phyloP scores from a whole-genome alignment of 2,329 filamentous ascomycete species.

The Talaromyces sp. region DNA sequence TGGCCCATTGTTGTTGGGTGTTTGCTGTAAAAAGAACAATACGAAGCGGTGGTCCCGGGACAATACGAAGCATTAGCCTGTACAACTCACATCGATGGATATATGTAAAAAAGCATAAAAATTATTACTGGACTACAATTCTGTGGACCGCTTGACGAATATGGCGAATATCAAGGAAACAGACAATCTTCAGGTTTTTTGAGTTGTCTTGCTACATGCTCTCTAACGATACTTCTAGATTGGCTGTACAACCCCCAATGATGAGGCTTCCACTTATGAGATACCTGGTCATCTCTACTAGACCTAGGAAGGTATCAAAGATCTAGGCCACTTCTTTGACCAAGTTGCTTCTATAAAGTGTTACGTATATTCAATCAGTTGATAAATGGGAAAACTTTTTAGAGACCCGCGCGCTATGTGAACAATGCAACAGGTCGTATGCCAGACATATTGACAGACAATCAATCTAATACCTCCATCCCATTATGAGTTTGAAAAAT shows the following conservation, averaged over 20 bases:
- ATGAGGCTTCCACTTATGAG: background rate
- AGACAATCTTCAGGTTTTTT: background rate
- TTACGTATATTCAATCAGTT: background rate
- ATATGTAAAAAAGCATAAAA: background rate
- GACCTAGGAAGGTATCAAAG: too few species aligned
- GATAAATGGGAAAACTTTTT: background rate
- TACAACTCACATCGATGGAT: background rate
- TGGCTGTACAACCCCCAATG: background rate
- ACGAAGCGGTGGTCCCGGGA: background rate
- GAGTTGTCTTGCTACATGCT: background rate
- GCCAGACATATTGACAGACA: background rate
- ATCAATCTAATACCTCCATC: background rate
- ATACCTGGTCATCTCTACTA: background rate
- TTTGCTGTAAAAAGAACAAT: slow-evolving; percentile 12
- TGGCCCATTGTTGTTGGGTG: background rate
- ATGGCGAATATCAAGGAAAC: background rate
- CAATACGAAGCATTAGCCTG: slow-evolving; percentile 10
- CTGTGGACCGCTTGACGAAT: background rate
- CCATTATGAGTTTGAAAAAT: too few species aligned
- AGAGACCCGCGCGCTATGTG: too few species aligned
- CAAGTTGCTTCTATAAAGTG: background rate
- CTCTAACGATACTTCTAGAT: background rate
- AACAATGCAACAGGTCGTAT: background rate
- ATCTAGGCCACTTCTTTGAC: background rate
- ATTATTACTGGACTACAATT: background rate